Conservation (phyloP, 768 basidiomycete species). For the Mycena maculata region DNA sequence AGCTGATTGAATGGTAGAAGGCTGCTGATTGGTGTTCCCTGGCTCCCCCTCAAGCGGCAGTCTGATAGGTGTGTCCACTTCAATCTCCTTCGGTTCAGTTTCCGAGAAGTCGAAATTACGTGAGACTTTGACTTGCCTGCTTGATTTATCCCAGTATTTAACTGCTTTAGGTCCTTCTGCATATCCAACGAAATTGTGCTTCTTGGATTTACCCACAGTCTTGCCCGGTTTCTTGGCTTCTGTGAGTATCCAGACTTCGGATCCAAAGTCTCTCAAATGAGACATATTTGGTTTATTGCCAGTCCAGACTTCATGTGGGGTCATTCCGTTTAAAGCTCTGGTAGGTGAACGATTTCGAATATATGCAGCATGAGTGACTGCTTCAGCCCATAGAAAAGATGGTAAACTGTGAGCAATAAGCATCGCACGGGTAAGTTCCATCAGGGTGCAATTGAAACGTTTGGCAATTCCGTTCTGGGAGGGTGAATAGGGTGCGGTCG, state of each 20-base stretch:
- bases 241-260: constrained; percentile 19
- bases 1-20: constrained; percentile 12
- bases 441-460: constrained; percentile 17
- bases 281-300: constrained; percentile 9
- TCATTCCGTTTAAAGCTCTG: constrained; percentile 12
- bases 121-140: too few species aligned
- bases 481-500: constrained; percentile 20
- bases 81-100: too few species aligned
- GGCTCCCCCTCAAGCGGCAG: constrained; percentile 27
- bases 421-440: constrained; percentile 18
- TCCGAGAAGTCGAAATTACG: too few species aligned
- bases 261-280: constrained; percentile 21
- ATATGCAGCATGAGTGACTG: constrained; percentile 15
- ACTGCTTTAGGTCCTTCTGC: too few species aligned
- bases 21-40: constrained; percentile 19
- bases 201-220: too few species aligned
- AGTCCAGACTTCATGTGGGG: constrained; percentile 8
- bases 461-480: constrained; percentile 20
- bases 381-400: constrained; percentile 22
- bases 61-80: background rate
- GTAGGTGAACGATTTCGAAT: constrained; percentile 15
- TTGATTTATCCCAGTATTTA: too few species aligned
- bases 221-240: too few species aligned
- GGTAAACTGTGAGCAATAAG: constrained; percentile 19
- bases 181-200: too few species aligned